Evolutionary conservation across 768 basidiomycete genomes (phyloP).

Genomic region (Termitomyces sp.): DNA sequence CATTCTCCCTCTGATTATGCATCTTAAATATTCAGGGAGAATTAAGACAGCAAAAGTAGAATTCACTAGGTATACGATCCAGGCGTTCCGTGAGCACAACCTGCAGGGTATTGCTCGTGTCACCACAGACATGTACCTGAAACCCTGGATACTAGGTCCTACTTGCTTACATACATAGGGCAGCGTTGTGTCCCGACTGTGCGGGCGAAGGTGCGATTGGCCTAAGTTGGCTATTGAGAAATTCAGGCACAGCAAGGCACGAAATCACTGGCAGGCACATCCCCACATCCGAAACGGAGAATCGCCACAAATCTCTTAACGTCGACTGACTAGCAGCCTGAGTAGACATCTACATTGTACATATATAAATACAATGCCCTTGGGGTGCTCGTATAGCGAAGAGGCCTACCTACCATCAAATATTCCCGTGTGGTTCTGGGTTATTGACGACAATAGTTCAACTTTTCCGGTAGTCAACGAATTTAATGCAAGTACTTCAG

Average conservation of each 20-base stretch:
- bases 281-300: background rate
- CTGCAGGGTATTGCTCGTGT: too few relatives aligned
- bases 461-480: background rate
- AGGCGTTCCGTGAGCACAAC: constrained; percentile 44
- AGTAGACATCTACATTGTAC: background rate
- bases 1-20: background rate
- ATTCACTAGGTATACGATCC: constrained; percentile 38
- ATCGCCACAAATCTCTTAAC: background rate
- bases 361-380: background rate
- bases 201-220: too few relatives aligned
- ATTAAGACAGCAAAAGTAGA: constrained; percentile 38
- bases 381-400: background rate
- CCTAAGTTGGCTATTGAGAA: too few relatives aligned
- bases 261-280: too few relatives aligned
- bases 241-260: background rate
- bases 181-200: too few relatives aligned
- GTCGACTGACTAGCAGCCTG: background rate
- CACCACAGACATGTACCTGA: too few relatives aligned
- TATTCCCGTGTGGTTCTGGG: background rate
- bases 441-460: background rate
- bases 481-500: background rate
- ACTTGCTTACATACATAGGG: too few relatives aligned
- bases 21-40: constrained; percentile 27
- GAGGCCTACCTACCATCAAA: background rate
- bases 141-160: too few relatives aligned